Base-by-base conservation (phyloP, 1,284 basidiomycete species). In the Vanrija humicola region DNA sequence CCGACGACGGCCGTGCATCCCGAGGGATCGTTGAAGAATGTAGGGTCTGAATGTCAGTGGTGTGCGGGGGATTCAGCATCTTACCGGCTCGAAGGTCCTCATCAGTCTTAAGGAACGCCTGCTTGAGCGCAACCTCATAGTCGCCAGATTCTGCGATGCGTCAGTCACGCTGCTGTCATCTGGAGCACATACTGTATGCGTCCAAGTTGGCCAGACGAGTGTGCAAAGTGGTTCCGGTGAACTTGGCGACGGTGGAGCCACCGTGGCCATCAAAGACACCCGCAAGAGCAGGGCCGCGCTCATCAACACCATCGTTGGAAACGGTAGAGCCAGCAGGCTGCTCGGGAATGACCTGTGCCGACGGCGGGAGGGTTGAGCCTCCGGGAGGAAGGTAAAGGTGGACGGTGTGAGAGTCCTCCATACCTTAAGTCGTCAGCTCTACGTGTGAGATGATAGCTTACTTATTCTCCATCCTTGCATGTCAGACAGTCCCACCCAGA, bases 401-500 rank as follows among this genome's bases (percentile, higher is more conserved):
- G 49, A 86, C 83, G n/a, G 91, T 82, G 77, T 98, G 96, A 3
- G 95, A 86, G 73, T 99, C 96, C 79, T 99, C 96, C 96, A 99
- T 98, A 67, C 87, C 73, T 74, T 34, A 12, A 8, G n/a, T 42
- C 0, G 48, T 53, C 42, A 52, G 50, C 21, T 15, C 43, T 26
- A 28, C 10, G 39, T 34, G 29, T 42, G 47, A 50, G 53, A 38
- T 28, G 48, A 34, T 48, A 6, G 82, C 93, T 78, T 68, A 97
- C 95, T 87, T 78, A 98, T 89, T 78, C 96, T 83, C 96, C 96
- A 99, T 66, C 96, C 96, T 78, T 99, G 96, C 96, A 98, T 98
- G 79, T 98, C 94, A 43, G 89, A 88, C 48, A 97, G 82, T 10
- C 84, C 89, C 76, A 87, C 98, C 59, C 84, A 77, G 75, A 87